Evolutionary conservation across 148 eudicot genomes (phyloP).

Genomic region (Heliamphora exappendiculata): DNA sequence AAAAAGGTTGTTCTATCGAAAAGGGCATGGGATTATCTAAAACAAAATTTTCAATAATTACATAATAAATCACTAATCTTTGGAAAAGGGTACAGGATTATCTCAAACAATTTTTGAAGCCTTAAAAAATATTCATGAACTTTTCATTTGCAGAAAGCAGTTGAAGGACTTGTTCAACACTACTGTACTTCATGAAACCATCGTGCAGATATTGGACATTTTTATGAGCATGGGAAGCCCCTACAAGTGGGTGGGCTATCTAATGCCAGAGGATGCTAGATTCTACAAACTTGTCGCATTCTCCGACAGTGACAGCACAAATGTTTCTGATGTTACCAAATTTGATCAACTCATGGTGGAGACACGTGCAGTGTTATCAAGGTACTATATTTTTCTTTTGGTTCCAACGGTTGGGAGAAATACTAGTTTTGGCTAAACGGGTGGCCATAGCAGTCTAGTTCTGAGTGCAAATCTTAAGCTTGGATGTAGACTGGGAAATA

Average conservation of each 20-base stretch:
- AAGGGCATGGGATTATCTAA: too few relatives aligned
- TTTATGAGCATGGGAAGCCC: conserved; percentile 78
- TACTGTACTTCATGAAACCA: conserved; percentile 54
- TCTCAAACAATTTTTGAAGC: background rate
- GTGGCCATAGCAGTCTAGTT: too few relatives aligned
- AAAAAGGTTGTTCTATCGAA: too few relatives aligned
- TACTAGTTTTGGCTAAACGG: too few relatives aligned
- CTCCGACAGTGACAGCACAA: conserved; percentile 27
- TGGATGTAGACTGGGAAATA: background rate
- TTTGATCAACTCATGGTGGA: conserved; percentile 79
- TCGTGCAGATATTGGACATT: conserved; percentile 57
- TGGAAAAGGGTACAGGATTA: too few relatives aligned
- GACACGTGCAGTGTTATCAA: conserved; percentile 59
- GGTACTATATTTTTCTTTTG: conserved; percentile 30
- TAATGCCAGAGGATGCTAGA: conserved; percentile 64
- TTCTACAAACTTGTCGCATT: conserved; percentile 35
- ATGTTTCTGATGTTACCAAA: conserved; percentile 36
- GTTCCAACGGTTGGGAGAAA: background rate
- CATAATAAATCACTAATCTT: too few relatives aligned
- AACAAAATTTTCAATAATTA: too few relatives aligned
- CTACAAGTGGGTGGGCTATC: conserved; percentile 67
- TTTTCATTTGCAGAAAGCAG: conserved; percentile 61
- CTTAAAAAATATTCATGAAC: background rate
- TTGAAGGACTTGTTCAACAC: conserved; percentile 61
- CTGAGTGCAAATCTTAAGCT: too few relatives aligned